Evolutionary conservation across 176 grass and related monocot genomes (phyloP).

Genomic region (Panicum miliaceum): DNA sequence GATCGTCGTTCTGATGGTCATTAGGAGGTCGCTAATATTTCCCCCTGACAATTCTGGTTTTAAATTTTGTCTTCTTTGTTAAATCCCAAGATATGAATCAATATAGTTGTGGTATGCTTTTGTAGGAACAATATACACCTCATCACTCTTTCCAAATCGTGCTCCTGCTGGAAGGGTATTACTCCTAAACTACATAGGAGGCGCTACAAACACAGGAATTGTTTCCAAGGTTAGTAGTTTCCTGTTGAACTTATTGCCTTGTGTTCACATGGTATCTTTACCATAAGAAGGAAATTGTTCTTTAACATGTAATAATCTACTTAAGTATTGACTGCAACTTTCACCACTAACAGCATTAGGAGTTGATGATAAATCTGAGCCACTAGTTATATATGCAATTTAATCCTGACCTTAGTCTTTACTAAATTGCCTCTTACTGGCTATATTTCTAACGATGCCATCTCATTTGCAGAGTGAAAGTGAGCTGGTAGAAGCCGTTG

Average conservation of each 20-base stretch:
- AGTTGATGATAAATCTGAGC: constrained; percentile 7
- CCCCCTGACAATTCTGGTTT: not conserved
- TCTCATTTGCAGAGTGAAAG: constrained; percentile 61
- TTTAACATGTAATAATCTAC: not conserved
- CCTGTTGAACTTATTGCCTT: constrained; percentile 10
- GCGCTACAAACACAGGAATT: constrained; percentile 84
- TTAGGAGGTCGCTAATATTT: too few species aligned
- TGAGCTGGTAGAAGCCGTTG: constrained; percentile 85
- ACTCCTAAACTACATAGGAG: constrained; percentile 96
- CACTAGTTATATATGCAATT: constrained; percentile 3
- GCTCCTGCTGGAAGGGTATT: constrained; percentile 84
- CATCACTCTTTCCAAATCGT: constrained; percentile 88
- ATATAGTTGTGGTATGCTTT: constrained; percentile 15
- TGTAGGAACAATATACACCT: constrained; percentile 96
- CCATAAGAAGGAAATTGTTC: not conserved
- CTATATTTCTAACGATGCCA: constrained; percentile 1
- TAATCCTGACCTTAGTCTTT: not conserved
- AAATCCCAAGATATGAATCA: not conserved
- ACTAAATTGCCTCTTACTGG: not conserved
- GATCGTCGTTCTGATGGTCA: too few species aligned
- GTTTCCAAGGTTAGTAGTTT: constrained; percentile 70
- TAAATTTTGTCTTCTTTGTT: not conserved
- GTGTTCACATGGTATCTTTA: not conserved
- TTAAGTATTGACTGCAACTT: constrained; percentile 6
- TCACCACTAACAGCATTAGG: not conserved